These are phyloP conservation scores for Larix sibirica DNA, from an alignment of 83 land plant genomes.

Conservation along the genomic window DNA sequence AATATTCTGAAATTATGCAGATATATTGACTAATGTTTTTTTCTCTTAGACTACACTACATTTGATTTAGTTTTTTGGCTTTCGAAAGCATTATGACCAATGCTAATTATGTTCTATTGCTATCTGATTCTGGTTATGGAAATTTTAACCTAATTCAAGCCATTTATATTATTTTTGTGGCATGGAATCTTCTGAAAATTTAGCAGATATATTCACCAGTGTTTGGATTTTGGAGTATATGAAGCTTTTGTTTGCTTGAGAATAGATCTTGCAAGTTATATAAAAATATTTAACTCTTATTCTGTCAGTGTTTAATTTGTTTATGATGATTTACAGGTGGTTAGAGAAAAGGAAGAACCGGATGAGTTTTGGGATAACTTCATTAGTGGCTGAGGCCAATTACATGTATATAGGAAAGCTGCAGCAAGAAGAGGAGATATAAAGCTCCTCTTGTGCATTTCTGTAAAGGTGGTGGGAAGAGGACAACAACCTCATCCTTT, in stretches of 20 bases:
- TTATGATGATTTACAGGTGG: conserved; percentile 15
- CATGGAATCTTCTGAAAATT: background rate
- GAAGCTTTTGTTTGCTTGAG: background rate
- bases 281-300: background rate
- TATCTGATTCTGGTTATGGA: no score
- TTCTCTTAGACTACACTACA: no score
- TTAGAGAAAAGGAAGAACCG: conserved; percentile 26
- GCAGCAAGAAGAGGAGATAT: background rate
- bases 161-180: no score
- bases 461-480: background rate
- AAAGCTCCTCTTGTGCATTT: background rate
- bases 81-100: no score
- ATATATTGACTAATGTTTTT: no score
- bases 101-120: no score
- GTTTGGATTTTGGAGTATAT: background rate
- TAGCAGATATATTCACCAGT: no score
- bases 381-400: background rate
- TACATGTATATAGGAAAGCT: conserved; percentile 1
- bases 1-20: no score
- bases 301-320: background rate
- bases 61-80: no score
- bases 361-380: conserved; percentile 26
- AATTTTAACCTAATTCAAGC: no score
- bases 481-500: background rate
- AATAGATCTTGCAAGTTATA: background rate